Base-by-base conservation (phyloP, 2,329 filamentous ascomycete species). In the Harringtonia lauricola region DNA sequence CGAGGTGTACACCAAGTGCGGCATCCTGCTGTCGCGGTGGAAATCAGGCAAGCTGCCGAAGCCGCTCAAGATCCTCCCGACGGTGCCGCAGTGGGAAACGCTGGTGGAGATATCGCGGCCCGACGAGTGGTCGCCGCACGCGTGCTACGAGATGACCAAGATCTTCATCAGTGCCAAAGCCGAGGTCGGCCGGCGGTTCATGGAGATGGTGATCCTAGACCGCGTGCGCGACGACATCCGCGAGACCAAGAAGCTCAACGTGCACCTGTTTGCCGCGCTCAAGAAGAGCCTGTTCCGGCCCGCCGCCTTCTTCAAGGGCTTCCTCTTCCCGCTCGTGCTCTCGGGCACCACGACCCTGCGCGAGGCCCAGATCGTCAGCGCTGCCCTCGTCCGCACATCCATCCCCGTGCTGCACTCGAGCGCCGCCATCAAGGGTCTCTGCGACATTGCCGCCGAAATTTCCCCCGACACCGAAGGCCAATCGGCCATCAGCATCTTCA, bases 11-110 rank as follows among this genome's bases (percentile, higher is more conserved):
- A 83, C 84, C 48, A 94, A 95, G 79, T 86, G 26, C 54, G 90
- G 89, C 48, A 71, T 89, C 52, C 83, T 96, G 48, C 74, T 98
- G 47, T 88, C 86, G 22, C 79, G 90, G 51, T 96, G 41, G 70
- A 95, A 94, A 65, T 90, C 85, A 14, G 92, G 92, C n/a, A 90
- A 90, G 52, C 74, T 98, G 28, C 92, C 92, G 18, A 98, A 98
- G 64, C 90, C 90, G 1, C 94, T 98, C 73, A 96, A 96, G 65
- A 88, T 96, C 51, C 74, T 98, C 9, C 92, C 92, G 3, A 89
- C 88, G 1, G 78, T 96, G 14, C 88, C 88, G 8, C 79, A 92
- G 55, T 96, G 89, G 87, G 18, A 84, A 41, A 48, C 49, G 35
- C 47, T 55, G 18, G 14, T 55, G 2, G 51, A 53, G 45, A 48